Evolutionary conservation across 768 basidiomycete species (phyloP), one percentile per base, ranked within the genome.

Genomic region (Glaciozyma martinii): DNA sequence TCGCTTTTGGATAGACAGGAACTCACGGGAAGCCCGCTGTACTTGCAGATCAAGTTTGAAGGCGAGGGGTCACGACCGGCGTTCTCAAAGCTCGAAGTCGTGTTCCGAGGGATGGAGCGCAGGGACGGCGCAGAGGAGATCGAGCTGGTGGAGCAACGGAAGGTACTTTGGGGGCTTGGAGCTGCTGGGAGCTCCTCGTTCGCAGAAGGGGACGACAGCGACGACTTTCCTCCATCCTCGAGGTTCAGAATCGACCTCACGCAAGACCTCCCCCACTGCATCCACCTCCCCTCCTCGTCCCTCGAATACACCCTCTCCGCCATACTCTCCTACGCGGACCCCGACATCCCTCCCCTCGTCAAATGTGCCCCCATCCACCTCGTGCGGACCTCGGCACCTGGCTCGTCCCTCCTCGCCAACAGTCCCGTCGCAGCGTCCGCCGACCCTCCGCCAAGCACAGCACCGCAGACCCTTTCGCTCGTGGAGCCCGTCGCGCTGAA

Each of bases 211-310:
- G 44, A 29, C 19, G 57, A 12, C 6, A 32, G 40, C 27, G 40
- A 15, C 47, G 65, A 63, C 56, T 71, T 29, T 78, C 71, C 85
- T 63, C 86, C 86, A 7, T 80, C 84, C 3, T 81, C 82, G 27
- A 82, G 86, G n/a, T 93, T 92, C 76, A 83, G 88, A 44, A 84
- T 93, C 66, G 88, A 87, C 16, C 80, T 93, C 59, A 82, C 81
- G 64, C 77, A 82, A 49, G 90, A 93, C 76, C 84, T 87, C 9
- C 90, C 90, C 0, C 88, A 91, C 75, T 88, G 87, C 47, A 80
- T 91, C 37, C 84, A 85, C 71, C 88, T 89, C 6, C 80, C 85
- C 21, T 82, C 82, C 67, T 91, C 90, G 3, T 83, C 84, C 1
- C 79, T 93, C 60, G 80, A 80, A 19, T 87, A 93, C 75, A 79